These are phyloP conservation scores for Beauveria pseudobassiana DNA, from an alignment of 2,329 filamentous ascomycete species.

Conservation along the genomic window DNA sequence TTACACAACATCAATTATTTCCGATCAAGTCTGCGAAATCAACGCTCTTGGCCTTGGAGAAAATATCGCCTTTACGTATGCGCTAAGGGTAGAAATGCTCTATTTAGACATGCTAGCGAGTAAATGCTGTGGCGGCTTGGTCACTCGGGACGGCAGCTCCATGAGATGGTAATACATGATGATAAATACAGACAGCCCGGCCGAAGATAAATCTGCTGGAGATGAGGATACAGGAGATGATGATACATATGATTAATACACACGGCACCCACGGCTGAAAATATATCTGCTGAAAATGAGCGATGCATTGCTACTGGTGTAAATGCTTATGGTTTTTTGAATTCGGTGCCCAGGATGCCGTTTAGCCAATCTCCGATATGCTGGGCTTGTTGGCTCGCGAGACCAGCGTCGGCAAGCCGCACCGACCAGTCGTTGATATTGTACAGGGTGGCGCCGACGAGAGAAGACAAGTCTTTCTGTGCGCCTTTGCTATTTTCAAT, in stretches of 20 bases:
- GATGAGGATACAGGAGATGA: not conserved
- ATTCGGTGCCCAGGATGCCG: conserved; percentile 1
- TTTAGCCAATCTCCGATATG: conserved; percentile 8
- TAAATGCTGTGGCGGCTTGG: not conserved
- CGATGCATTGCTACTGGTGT: not conserved
- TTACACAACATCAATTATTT: too few relatives aligned
- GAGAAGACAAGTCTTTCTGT: not conserved
- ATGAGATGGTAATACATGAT: not conserved
- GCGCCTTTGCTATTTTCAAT: not conserved
- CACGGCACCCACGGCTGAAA: not conserved
- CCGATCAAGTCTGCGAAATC: too few relatives aligned
- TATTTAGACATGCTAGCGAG: not conserved
- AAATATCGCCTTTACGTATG: too few relatives aligned
- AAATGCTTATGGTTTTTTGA: not conserved
- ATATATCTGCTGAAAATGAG: not conserved
- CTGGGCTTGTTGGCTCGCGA: not conserved
- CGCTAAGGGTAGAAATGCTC: not conserved
- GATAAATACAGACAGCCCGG: not conserved
- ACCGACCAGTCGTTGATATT: conserved; percentile 8
- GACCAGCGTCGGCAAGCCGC: conserved; percentile 1
- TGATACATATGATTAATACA: not conserved
- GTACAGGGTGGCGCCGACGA: conserved; percentile 7
- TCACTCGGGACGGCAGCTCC: not conserved
- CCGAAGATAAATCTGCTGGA: not conserved
- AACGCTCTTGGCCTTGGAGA: too few relatives aligned